Percentiles rank a stretch among this genome's conserved stretches.
Conservation (phyloP, 1,284 basidiomycete genomes). For the Ceratobasidium sp. region DNA sequence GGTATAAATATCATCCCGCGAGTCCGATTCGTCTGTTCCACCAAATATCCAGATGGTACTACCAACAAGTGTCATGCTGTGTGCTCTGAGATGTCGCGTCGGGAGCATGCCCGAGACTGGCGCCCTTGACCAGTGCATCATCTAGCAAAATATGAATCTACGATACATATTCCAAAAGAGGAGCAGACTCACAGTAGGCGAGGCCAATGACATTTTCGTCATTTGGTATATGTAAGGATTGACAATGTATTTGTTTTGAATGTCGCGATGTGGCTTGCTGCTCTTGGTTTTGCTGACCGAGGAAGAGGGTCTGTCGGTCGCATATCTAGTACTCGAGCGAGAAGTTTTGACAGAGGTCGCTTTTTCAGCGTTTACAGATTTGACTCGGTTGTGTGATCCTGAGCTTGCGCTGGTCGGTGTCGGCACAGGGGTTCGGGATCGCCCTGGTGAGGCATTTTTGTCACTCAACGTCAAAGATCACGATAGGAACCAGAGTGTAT, state of each 20-base stretch:
- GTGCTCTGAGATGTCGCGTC: slow-evolving; percentile 77
- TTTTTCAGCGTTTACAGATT: slow-evolving; percentile 14
- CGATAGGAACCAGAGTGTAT: neutral
- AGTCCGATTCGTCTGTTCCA: slow-evolving; percentile 82
- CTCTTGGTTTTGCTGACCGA: slow-evolving; percentile 17
- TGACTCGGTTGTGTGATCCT: slow-evolving; percentile 9
- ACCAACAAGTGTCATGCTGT: slow-evolving; percentile 84
- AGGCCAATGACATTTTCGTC: slow-evolving; percentile 6
- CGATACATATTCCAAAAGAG: neutral
- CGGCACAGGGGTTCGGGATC: neutral
- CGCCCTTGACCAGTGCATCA: slow-evolving; percentile 87
- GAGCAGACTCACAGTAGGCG: slow-evolving; percentile 6
- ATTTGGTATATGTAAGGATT: slow-evolving; percentile 33
- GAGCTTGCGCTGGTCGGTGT: slow-evolving; percentile 1
- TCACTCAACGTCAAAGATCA: neutral
- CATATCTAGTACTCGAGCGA: slow-evolving; percentile 8
- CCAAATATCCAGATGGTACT: slow-evolving; percentile 86
- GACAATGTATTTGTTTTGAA: slow-evolving; percentile 10
- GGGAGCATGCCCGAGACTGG: slow-evolving; percentile 81
- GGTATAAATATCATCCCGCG: slow-evolving; percentile 79
- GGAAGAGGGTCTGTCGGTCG: slow-evolving; percentile 4
- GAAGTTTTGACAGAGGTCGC: slow-evolving; percentile 8
- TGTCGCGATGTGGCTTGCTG: neutral
- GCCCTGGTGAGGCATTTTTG: slow-evolving; percentile 11
- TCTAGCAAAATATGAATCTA: slow-evolving; percentile 25